Conservation (phyloP, 345 rosid genomes). For the Citrus maxima region DNA sequence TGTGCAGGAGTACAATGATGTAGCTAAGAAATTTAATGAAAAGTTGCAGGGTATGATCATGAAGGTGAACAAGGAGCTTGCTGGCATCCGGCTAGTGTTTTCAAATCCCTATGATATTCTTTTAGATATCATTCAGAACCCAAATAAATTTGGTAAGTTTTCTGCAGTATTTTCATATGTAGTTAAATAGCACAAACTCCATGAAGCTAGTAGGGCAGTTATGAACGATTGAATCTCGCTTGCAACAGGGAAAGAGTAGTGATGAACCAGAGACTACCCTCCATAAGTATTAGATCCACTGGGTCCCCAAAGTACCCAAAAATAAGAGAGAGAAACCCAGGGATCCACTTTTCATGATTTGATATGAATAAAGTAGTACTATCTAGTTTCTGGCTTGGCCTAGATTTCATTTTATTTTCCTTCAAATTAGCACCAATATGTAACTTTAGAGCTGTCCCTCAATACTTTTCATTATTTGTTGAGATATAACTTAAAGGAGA, state of each 20-base stretch:
- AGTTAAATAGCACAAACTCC: neutral
- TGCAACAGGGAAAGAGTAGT: neutral
- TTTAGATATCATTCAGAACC: constrained; percentile 47
- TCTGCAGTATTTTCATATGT: neutral
- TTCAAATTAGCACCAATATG: neutral
- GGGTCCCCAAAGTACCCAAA: neutral
- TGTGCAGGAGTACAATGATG: constrained; percentile 53
- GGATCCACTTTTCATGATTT: neutral
- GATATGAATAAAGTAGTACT: neutral
- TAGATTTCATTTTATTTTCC: neutral
- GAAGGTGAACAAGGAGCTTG: constrained; percentile 43
- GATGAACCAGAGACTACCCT: neutral
- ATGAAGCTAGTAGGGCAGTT: neutral
- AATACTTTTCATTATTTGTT: neutral
- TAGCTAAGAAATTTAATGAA: constrained; percentile 56
- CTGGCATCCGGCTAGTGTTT: constrained; percentile 42
- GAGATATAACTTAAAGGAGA: neutral
- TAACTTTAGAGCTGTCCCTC: neutral
- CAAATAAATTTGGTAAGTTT: constrained; percentile 53
- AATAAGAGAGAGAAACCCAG: neutral
- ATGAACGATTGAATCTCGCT: neutral
- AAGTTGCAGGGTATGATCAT: constrained; percentile 34
- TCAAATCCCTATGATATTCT: constrained; percentile 42
- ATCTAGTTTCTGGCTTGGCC: neutral
- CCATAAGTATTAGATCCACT: neutral